Evolutionary conservation across 495 filamentous ascomycete genomes (phyloP).

Genomic region (Neurospora sp.): DNA sequence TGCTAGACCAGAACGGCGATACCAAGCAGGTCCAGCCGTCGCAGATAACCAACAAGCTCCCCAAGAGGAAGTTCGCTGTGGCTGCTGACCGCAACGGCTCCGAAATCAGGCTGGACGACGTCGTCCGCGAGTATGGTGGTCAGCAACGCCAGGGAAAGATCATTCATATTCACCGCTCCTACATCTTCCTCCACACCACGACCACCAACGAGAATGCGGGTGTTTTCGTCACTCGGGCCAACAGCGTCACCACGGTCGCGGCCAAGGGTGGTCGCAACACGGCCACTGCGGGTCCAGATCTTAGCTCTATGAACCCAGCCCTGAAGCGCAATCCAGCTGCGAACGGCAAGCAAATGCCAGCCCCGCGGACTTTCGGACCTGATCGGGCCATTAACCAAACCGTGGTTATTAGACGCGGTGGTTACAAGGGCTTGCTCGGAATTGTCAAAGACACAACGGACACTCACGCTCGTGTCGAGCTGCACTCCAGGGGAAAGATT

Average conservation of each 20-base stretch:
- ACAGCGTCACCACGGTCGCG: slow-evolving; percentile 75
- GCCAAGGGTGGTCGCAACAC: slow-evolving; percentile 79
- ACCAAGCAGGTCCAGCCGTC: slow-evolving; percentile 75
- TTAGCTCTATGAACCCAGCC: slow-evolving; percentile 88
- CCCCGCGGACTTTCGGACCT: slow-evolving; percentile 66
- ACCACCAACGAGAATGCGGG: slow-evolving; percentile 81
- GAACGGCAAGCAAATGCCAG: slow-evolving; percentile 50
- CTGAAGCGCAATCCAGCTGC: slow-evolving; percentile 50
- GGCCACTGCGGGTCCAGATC: slow-evolving; percentile 53
- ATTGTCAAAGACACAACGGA: slow-evolving; percentile 92
- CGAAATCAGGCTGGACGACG: slow-evolving; percentile 84
- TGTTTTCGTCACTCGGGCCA: slow-evolving; percentile 77
- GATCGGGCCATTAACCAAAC: slow-evolving; percentile 89
- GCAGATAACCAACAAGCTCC: slow-evolving; percentile 79
- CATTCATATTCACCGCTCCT: slow-evolving; percentile 82
- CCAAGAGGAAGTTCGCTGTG: slow-evolving; percentile 66
- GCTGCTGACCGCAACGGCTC: slow-evolving; percentile 90
- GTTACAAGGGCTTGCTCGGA: slow-evolving; percentile 85
- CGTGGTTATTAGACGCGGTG: slow-evolving; percentile 70
- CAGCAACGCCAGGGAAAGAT: slow-evolving; percentile 80
- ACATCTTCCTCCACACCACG: slow-evolving; percentile 76
- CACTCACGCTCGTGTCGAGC: slow-evolving; percentile 71
- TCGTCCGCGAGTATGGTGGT: slow-evolving; percentile 79
- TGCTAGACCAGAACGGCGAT: slow-evolving; percentile 84
- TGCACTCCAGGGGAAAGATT: slow-evolving; percentile 84